phyloP scores from a whole-genome alignment of 345 rosid species.

The Microcos paniculata region DNA sequence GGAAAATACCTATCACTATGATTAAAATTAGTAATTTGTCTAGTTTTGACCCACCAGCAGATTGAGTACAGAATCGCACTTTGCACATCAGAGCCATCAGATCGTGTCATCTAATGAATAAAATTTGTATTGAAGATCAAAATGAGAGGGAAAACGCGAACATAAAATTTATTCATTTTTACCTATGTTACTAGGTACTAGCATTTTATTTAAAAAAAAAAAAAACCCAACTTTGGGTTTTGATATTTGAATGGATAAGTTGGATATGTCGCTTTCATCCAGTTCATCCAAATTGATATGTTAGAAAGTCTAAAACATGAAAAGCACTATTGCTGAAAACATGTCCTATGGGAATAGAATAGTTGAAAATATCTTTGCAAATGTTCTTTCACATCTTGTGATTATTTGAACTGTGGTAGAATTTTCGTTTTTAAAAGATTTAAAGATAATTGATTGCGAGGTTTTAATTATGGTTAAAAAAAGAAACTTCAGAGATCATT shows the following conservation, averaged over 20 bases:
- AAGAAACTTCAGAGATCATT: background rate
- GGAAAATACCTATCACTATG: background rate
- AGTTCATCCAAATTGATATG: background rate
- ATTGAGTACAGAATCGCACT: background rate
- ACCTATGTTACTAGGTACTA: background rate
- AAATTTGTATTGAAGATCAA: background rate
- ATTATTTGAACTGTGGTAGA: background rate
- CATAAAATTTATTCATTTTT: background rate
- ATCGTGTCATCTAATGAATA: background rate
- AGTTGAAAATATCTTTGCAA: background rate
- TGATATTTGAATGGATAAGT: background rate
- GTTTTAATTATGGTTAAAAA: background rate
- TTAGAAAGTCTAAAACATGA: background rate
- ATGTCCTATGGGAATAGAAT: background rate
- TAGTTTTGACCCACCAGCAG: background rate
- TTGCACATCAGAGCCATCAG: background rate
- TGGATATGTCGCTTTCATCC: constrained; percentile 2
- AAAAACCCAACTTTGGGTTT: background rate
- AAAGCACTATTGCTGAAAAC: background rate
- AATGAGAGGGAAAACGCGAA: background rate
- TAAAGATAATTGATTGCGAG: background rate
- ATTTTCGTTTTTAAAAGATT: background rate
- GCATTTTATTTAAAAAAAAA: background rate
- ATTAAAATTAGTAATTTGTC: background rate
- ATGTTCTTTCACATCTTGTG: background rate